Conservation (phyloP, 2,329 filamentous ascomycete genomes). For the Sporothrix inflata region DNA sequence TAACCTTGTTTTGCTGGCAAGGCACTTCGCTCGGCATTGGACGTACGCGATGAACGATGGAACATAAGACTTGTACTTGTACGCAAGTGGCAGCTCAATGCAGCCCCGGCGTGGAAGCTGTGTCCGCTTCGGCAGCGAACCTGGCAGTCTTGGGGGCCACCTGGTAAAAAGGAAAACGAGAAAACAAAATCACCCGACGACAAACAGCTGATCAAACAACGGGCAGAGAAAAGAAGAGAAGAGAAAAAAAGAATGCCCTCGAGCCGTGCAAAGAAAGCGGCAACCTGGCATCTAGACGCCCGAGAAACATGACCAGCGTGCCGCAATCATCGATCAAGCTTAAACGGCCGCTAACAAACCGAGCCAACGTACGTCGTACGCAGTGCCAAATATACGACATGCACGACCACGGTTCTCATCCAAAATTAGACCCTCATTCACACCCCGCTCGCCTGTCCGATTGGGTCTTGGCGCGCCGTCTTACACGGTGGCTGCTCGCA, state of each 20-base stretch:
- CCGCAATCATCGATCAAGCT: neutral
- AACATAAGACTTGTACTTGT: neutral
- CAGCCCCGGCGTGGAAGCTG: neutral
- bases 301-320: neutral
- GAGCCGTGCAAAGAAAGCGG: neutral
- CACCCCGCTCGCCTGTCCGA: neutral
- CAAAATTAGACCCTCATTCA: conserved; percentile 11
- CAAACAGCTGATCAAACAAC: neutral
- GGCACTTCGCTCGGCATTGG: conserved; percentile 12
- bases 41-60: neutral
- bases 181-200: neutral
- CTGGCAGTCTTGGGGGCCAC: neutral
- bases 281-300: too few species aligned
- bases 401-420: conserved; percentile 19
- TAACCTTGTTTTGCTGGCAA: conserved; percentile 20
- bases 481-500: neutral
- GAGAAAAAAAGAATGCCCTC: neutral
- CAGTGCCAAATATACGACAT: conserved; percentile 6
- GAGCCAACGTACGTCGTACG: neutral
- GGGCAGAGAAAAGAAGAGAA: neutral
- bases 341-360: neutral
- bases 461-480: neutral
- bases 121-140: neutral
- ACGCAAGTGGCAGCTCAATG: neutral
- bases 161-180: neutral